phyloP scores from a whole-genome alignment of 2,329 filamentous ascomycete genomes.

The Fusarium sp. region DNA sequence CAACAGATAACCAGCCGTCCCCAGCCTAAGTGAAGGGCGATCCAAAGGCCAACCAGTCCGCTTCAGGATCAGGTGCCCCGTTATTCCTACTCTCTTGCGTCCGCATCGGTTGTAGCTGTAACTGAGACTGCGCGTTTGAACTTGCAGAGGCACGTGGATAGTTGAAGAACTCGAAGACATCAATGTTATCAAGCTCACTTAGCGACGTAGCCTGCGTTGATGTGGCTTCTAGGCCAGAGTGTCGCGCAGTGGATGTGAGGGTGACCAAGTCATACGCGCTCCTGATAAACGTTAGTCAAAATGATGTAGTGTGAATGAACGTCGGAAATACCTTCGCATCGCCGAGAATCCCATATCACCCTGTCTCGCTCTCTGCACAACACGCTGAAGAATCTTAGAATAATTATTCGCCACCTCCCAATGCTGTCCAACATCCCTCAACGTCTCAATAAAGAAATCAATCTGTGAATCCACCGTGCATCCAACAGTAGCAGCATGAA shows the following conservation, averaged over 20 bases:
- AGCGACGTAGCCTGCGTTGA: conserved; percentile 54
- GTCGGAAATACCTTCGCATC: conserved; percentile 52
- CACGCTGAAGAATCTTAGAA: conserved; percentile 54
- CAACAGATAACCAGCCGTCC: background rate
- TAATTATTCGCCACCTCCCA: conserved; percentile 59
- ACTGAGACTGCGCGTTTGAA: conserved; percentile 33
- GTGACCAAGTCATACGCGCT: conserved; percentile 55
- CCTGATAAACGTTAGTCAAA: conserved; percentile 32
- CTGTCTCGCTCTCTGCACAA: conserved; percentile 52
- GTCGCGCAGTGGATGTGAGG: conserved; percentile 51
- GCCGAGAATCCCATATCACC: conserved; percentile 52
- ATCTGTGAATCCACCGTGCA: conserved; percentile 53
- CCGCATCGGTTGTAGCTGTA: conserved; percentile 8
- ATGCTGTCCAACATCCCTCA: conserved; percentile 55
- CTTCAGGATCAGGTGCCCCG: conserved; percentile 25
- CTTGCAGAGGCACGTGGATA: conserved; percentile 50
- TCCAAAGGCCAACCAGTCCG: conserved; percentile 36
- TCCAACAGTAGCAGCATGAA: conserved; percentile 55
- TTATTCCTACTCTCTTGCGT: conserved; percentile 14
- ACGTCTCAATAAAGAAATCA: conserved; percentile 58
- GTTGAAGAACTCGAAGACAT: conserved; percentile 60
- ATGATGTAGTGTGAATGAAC: too few species aligned
- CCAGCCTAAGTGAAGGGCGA: conserved; percentile 15
- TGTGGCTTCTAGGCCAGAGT: conserved; percentile 53
- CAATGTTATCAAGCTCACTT: conserved; percentile 57